Conservation (phyloP, 1,139 yeast genomes). For the Kluyveromyces sp. region DNA sequence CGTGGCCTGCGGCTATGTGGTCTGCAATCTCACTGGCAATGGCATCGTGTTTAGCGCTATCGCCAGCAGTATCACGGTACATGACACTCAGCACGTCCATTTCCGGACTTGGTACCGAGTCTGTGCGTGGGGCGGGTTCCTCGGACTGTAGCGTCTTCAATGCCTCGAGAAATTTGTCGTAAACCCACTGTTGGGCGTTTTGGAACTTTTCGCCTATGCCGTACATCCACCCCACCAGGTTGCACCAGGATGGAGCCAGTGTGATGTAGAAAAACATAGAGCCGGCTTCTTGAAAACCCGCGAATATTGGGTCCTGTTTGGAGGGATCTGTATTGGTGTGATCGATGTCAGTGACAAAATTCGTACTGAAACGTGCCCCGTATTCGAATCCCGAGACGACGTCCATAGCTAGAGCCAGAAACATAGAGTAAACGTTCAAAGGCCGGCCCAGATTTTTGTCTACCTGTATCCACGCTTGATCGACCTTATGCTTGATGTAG, state of each 20-base stretch:
- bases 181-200: slow-evolving; percentile 47
- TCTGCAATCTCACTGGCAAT: slow-evolving; percentile 43
- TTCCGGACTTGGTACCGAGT: not conserved
- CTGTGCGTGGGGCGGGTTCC: not conserved
- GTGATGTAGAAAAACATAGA: slow-evolving; percentile 70
- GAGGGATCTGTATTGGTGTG: slow-evolving; percentile 13
- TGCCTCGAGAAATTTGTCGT: slow-evolving; percentile 35
- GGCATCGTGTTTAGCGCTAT: not conserved
- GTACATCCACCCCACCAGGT: slow-evolving; percentile 40
- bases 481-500: slow-evolving; percentile 27
- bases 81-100: not conserved
- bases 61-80: not conserved
- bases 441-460: slow-evolving; percentile 14
- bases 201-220: slow-evolving; percentile 37
- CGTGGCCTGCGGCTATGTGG: slow-evolving; percentile 65
- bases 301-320: slow-evolving; percentile 37
- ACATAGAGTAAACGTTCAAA: slow-evolving; percentile 54
- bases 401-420: slow-evolving; percentile 69
- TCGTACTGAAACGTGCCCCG: slow-evolving; percentile 40
- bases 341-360: slow-evolving; percentile 34
- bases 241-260: slow-evolving; percentile 49
- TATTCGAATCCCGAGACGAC: slow-evolving; percentile 57
- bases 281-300: slow-evolving; percentile 48
- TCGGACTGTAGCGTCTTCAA: slow-evolving; percentile 3
- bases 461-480: slow-evolving; percentile 25